Conservation (phyloP, 768 basidiomycete genomes). For the Dentipellis sp. region DNA sequence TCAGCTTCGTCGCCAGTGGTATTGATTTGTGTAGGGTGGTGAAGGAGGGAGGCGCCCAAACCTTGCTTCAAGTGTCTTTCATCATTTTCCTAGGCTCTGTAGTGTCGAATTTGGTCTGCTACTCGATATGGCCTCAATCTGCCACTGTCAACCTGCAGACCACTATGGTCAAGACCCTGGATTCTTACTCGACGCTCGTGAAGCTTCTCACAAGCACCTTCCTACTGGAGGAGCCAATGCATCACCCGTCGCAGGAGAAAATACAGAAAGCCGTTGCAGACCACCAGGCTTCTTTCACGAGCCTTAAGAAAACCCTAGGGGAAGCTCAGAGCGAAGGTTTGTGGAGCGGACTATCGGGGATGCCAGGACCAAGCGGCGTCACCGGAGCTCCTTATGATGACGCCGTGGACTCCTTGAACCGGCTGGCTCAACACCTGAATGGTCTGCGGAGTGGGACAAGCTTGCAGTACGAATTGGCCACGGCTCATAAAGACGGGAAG, state of each 20-base stretch:
- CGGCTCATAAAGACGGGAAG: slow-evolving; percentile 42
- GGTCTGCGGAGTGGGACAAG: slow-evolving; percentile 79
- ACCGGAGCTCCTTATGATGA: slow-evolving; percentile 68
- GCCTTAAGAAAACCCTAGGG: slow-evolving; percentile 72
- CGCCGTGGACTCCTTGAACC: slow-evolving; percentile 76
- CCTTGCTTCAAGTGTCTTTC: slow-evolving; percentile 62
- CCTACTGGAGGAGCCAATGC: slow-evolving; percentile 62
- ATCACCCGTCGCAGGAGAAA: slow-evolving; percentile 46
- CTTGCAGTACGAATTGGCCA: slow-evolving; percentile 75
- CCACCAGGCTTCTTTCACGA: slow-evolving; percentile 86
- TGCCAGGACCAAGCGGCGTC: background rate
- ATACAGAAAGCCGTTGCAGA: slow-evolving; percentile 74
- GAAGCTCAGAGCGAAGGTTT: slow-evolving; percentile 88
- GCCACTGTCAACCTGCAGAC: slow-evolving; percentile 76
- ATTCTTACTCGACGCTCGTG: slow-evolving; percentile 83
- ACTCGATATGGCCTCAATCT: slow-evolving; percentile 73
- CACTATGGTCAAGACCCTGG: slow-evolving; percentile 78
- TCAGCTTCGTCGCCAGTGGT: background rate
- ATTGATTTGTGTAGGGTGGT: slow-evolving; percentile 43
- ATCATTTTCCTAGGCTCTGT: slow-evolving; percentile 70
- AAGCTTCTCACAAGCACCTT: slow-evolving; percentile 78
- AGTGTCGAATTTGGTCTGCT: slow-evolving; percentile 82
- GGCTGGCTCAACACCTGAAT: slow-evolving; percentile 90
- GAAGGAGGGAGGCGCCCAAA: slow-evolving; percentile 79
- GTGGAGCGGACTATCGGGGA: slow-evolving; percentile 18